Conservation (phyloP, 1,139 yeast species). For the Torulaspora pretoriensis region DNA sequence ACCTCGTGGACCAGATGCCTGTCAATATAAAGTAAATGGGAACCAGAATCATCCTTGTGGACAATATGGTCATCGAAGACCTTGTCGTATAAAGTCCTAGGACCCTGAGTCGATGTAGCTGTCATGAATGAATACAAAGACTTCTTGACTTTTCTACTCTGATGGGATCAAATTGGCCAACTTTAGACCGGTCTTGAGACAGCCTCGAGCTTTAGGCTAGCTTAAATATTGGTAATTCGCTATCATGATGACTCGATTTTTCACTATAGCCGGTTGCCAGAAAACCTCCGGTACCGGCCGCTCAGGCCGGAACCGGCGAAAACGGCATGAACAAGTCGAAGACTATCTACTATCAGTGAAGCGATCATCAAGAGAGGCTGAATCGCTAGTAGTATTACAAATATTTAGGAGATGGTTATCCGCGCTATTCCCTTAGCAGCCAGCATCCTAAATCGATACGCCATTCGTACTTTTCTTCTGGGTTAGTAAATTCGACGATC, state of each 20-base stretch:
- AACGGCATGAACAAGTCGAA: slow-evolving; percentile 2
- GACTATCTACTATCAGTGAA: neutral
- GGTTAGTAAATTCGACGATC: slow-evolving; percentile 18
- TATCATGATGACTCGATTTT: slow-evolving; percentile 2
- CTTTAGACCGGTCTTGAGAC: neutral
- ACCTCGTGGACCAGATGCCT: slow-evolving; percentile 97
- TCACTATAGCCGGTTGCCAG: neutral
- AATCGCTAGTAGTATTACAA: neutral
- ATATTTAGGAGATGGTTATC: neutral
- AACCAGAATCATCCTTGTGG: slow-evolving; percentile 81
- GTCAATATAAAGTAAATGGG: slow-evolving; percentile 82
- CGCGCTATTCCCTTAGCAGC: slow-evolving; percentile 10
- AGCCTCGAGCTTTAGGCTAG: neutral
- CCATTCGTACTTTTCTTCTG: slow-evolving; percentile 23
- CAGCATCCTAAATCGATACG: slow-evolving; percentile 28
- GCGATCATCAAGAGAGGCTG: neutral
- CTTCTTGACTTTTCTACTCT: neutral
- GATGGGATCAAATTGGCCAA: neutral
- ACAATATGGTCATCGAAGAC: slow-evolving; percentile 93
- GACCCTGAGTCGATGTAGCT: slow-evolving; percentile 33
- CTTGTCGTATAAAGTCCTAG: slow-evolving; percentile 86
- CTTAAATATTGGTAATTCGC: slow-evolving; percentile 1
- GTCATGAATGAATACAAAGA: slow-evolving; percentile 32
- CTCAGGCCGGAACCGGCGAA: slow-evolving; percentile 18
- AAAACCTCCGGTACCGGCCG: slow-evolving; percentile 7